Evolutionary conservation across 495 filamentous ascomycete species (phyloP), one percentile per base, ranked within the genome.

Genomic region (Podospora fimiseda): DNA sequence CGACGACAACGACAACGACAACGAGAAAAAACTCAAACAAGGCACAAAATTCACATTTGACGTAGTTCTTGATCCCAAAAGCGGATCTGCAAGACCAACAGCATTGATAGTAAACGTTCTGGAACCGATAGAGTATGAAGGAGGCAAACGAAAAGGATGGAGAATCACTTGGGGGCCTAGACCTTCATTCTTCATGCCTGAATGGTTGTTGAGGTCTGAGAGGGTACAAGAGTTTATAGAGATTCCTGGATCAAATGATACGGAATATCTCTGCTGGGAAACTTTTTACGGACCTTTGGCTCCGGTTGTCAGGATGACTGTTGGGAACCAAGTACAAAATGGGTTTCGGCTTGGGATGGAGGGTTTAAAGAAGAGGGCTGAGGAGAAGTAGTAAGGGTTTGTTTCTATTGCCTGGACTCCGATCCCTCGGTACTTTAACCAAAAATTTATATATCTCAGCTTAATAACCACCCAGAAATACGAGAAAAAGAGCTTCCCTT

Each of bases 181-280:
- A 16, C 33, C 45, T 24, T 51, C 11, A 15, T n/a, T 47, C 45
- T 21, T 50, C 9, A 36, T 58, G 42, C 64, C 70, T 0, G 23
- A 2, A 14, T 63, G 58, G 41, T 19, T 69, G 61, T 58, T 70
- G 22, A 56, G 52, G 4, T 58, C 57, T n/a, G 70, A 73, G 61
- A 56, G 70, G 19, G 60, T 70, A 44, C 67, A 70, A 56, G 69
- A 73, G 56, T 68, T 69, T 45, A 42, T 70, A 5, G 61, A 68
- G 23, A 51, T 23, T 0, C 43, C 11, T 13, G 65, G 48, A 11
- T 53, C 48, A 9, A 24, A 1, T 0, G 52, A 53, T 36, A 63
- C 48, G 1, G 52, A 54, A 21, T 73, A 73, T 41, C 19, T 15
- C 8, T 65, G 60, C 59, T 71, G 65, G 67, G 70, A 73, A 61